Evolutionary conservation across 2,329 filamentous ascomycete genomes (phyloP), one percentile per base, ranked within the genome.

Genomic region (Cytospora paraplurivora): DNA sequence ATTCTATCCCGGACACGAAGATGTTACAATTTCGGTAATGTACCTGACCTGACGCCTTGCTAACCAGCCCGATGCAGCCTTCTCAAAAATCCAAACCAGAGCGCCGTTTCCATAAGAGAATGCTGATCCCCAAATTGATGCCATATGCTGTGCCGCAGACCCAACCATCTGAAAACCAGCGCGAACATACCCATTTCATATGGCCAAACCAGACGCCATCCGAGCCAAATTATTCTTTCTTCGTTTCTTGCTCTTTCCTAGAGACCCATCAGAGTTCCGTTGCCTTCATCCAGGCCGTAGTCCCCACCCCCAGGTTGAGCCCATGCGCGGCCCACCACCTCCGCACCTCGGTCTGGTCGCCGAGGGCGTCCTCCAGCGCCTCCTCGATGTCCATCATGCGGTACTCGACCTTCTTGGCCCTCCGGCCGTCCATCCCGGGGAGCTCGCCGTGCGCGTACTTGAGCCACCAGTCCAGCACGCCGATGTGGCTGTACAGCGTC

Each of bases 351-450:
- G 88, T 86, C 67, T 92, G 67, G 61, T 89, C 88, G 10, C 85
- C 85, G 56, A 94, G 85, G 27, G 92, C 91, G 73, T 97, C 93
- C 74, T 97, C 93, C 47, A 97, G 82, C 0, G 93, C 93, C 76
- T 97, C 94, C 74, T 97, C 93, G 66, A 98, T 95, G 75, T 96
- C 93, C 75, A 93, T 97, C 1, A 92, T 96, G 75, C 94, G 93
- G 76, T 97, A 97, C 75, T 96, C 92, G 33, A 97, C 93, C 59
- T 85, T 84, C 69, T 93, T 82, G 0, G 88, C 86, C 67, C 79
- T 79, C 37, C 81, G 77, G 17, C 82, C 83, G 49, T 80, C 76
- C 83, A 81, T 85, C 49, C 79, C 82, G 0, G 79, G 79, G 37
- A 85, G 76, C 70, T 82, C 79, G 56, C 84, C 81, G 59, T 83